A percentile compares a stretch with the other conserved stretches of the same genome.
Evolutionary conservation across 2,329 filamentous ascomycete species (phyloP).

Genomic region (Colletotrichum sp.): DNA sequence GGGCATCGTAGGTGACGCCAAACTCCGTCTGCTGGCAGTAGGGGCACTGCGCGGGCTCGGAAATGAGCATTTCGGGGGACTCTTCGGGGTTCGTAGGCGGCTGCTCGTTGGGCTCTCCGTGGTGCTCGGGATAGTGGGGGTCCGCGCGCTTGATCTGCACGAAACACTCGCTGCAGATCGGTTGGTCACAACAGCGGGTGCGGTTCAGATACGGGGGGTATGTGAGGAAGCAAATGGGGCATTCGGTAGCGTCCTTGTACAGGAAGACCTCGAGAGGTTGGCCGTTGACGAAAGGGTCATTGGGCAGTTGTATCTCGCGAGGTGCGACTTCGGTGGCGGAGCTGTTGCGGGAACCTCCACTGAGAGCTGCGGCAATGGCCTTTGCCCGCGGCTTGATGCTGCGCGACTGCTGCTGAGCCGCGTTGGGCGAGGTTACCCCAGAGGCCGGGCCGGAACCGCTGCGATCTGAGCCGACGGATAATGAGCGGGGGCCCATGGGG

Average conservation of each 20-base stretch:
- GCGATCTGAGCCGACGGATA: slow-evolving; percentile 79
- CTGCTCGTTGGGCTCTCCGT: slow-evolving; percentile 46
- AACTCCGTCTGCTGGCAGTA: slow-evolving; percentile 97
- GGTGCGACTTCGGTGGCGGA: slow-evolving; percentile 75
- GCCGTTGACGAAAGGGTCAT: slow-evolving; percentile 91
- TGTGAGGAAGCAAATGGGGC: slow-evolving; percentile 95
- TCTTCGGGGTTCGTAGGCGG: slow-evolving; percentile 50
- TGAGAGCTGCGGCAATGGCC: slow-evolving; percentile 83
- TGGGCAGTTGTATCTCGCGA: slow-evolving; percentile 79
- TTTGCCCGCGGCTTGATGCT: slow-evolving; percentile 83
- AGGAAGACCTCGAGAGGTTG: slow-evolving; percentile 90
- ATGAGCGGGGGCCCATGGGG: slow-evolving; percentile 77
- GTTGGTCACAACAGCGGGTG: slow-evolving; percentile 93
- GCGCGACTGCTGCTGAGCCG: slow-evolving; percentile 38
- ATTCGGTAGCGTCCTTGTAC: slow-evolving; percentile 90
- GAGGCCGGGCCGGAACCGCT: slow-evolving; percentile 61
- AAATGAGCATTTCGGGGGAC: slow-evolving; percentile 72
- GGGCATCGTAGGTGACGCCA: slow-evolving; percentile 92
- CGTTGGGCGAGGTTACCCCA: slow-evolving; percentile 60
- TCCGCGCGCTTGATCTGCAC: slow-evolving; percentile 97
- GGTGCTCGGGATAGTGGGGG: slow-evolving; percentile 85
- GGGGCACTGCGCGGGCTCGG: slow-evolving; percentile 89
- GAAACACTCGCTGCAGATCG: slow-evolving; percentile 98
- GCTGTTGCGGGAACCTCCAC: slow-evolving; percentile 73
- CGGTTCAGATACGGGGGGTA: slow-evolving; percentile 95